Evolutionary conservation across 129 eudicot genomes (phyloP), one percentile per base, ranked within the genome.

Genomic region (Ambrosia trifida): DNA sequence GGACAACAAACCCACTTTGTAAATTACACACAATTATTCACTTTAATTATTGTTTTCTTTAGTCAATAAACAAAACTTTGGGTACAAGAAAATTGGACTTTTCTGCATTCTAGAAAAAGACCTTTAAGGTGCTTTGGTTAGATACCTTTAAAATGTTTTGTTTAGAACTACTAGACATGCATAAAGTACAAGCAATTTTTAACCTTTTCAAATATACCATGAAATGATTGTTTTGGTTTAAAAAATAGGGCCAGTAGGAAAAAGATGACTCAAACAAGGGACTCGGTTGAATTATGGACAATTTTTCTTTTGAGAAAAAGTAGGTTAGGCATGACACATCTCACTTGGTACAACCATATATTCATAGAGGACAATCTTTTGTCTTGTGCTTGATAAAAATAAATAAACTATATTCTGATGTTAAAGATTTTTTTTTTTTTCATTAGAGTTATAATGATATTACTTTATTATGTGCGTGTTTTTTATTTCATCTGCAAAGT

Each of bases 71-170:
- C 61, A 68, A 68, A 68, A 68, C 72, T 68, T 68, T 68, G 45
- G 72, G 72, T 68, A 68, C 72, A 68, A 49, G 72, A 68, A 68
- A 49, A 49, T 68, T 68, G 72, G 72, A 68, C 51, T 49, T 31
- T 68, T 68, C 60, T 68, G 17, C 72, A 68, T 52, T 53, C 12
- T 68, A 47, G 30, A 68, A 68, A 47, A 14, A 47, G 72, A 68
- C 46, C 46, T 49, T 47, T 28, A 47, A 35, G 60, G 51, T 68
- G 46, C 44, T 68, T 68, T 9, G 58, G 72, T 68, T 49, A 68
- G 49, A 28, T 32, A 49, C 31, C 41, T 28, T 47, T 14, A 44
- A 14, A 46, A 40, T 45, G 51, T 45, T 10, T 45, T 45, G 50
- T 10, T 45, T 45, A 28, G 14, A 24, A 28, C 58, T 40, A 47